Evolutionary conservation across 495 filamentous ascomycete species (phyloP).

Genomic region (Penicillium subrubescens): DNA sequence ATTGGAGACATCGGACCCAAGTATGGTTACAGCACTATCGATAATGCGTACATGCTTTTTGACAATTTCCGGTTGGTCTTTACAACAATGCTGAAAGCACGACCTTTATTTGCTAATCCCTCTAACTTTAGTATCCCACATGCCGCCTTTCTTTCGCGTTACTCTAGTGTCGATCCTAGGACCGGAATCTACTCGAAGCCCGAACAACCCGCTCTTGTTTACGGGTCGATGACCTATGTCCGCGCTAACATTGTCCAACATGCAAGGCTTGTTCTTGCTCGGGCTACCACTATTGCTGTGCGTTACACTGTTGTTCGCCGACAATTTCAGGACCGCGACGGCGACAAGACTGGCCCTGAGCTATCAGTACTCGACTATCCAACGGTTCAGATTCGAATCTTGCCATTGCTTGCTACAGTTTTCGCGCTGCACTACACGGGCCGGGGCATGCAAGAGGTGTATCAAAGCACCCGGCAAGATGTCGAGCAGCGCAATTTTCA

Average conservation of each 20-base stretch:
- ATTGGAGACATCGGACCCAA: constrained; percentile 54
- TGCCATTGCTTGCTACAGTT: constrained; percentile 49
- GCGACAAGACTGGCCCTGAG: constrained; percentile 35
- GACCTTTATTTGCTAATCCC: too few species aligned
- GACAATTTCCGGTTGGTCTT: constrained; percentile 35
- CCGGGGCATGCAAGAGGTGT: constrained; percentile 43
- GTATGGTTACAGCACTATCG: constrained; percentile 49
- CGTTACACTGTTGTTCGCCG: constrained; percentile 45
- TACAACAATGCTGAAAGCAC: not conserved
- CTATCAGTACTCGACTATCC: constrained; percentile 52
- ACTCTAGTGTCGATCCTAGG: constrained; percentile 42
- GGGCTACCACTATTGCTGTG: constrained; percentile 51
- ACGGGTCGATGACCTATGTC: constrained; percentile 48
- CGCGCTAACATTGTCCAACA: constrained; percentile 51
- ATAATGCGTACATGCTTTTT: constrained; percentile 56
- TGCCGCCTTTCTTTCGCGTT: constrained; percentile 46
- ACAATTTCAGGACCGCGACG: constrained; percentile 51
- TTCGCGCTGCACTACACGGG: constrained; percentile 54
- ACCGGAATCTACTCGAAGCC: constrained; percentile 43
- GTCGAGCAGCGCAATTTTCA: constrained; percentile 45
- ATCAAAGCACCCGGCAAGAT: constrained; percentile 37
- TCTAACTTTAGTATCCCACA: constrained; percentile 46
- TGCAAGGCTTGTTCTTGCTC: constrained; percentile 46
- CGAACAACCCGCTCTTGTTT: constrained; percentile 44
- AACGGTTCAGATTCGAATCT: constrained; percentile 50